Evolutionary conservation across 495 filamentous ascomycete species (phyloP), one percentile per base, ranked within the genome.

Genomic region (Penicillium taxi): DNA sequence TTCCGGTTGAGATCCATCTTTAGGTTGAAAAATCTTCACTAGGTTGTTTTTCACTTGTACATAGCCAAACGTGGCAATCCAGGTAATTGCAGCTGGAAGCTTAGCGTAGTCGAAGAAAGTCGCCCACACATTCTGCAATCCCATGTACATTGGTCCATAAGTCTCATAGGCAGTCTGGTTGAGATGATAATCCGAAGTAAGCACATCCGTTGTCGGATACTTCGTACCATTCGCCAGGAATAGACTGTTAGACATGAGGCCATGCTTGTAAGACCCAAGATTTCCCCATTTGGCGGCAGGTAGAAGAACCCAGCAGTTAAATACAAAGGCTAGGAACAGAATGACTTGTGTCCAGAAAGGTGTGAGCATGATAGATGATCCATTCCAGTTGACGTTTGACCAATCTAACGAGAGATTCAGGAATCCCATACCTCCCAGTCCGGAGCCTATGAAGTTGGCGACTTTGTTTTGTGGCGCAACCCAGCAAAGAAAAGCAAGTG

Each of bases 401-500:
- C 73, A 78, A 34, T 78, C 70, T 26, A 76, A 50, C 9, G 63
- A 66, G 7, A 75, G 56, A 35, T 78, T 78, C 22, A 78, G 55
- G 38, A 76, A 67, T 0, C 74, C 73, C 72, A 78, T 75, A 6
- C 73, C 74, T 1, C 74, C 73, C 14, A 74, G 55, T 0, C 74
- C 74, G 5, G 67, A 67, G 3, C 74, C 74, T 14, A 76, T 63
- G 41, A 76, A 78, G 47, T 78, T 78, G 46, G 70, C 73, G 2
- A 71, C 59, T 5, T 60, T 49, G 42, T 74, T 75, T 12, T 61
- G 59, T 6, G 73, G 73, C 5, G 74, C 73, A 9, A 78, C 71
- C 74, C 74, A 76, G 56, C 74, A 78, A n/a, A 78, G 60, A 33
- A 76, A 75, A 2, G 74, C 70, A 8, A 78, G 56, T 0, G 74